Evolutionary conservation across 1,139 yeast species (phyloP).

Genomic region (Sugiyamaella japonica): DNA sequence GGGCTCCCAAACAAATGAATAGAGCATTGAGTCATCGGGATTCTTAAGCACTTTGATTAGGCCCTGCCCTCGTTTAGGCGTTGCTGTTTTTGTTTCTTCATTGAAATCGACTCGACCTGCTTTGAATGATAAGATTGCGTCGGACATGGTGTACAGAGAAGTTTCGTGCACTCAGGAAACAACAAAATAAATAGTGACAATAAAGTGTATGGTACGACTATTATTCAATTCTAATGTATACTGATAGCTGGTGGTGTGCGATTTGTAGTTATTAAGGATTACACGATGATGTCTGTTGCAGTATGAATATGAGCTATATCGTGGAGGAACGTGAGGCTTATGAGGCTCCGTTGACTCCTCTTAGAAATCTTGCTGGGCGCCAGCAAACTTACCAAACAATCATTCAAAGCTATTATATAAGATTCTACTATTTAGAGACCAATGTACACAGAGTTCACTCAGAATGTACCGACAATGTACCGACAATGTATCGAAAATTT

Average conservation of each 20-base stretch:
- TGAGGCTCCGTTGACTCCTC: no score
- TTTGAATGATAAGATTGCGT: slow-evolving; percentile 55
- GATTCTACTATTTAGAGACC: no score
- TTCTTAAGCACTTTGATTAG: slow-evolving; percentile 63
- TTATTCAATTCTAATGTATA: neutral
- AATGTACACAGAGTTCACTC: no score
- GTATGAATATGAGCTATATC: no score
- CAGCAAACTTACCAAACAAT: no score
- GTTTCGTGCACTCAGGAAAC: neutral
- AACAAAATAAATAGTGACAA: neutral
- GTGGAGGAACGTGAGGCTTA: neutral
- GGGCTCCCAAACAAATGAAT: slow-evolving; percentile 63
- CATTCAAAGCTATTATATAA: no score
- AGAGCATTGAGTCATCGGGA: slow-evolving; percentile 56
- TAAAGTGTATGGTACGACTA: neutral
- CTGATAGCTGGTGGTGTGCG: neutral
- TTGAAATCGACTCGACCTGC: slow-evolving; percentile 85
- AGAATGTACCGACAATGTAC: no score
- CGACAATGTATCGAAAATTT: no score
- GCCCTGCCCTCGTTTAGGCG: slow-evolving; percentile 79
- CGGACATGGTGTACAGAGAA: slow-evolving; percentile 7
- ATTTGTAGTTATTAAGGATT: neutral
- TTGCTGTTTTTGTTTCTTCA: slow-evolving; percentile 66
- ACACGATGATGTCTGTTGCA: no score
- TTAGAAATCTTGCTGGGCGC: no score